Percentiles rank a stretch among this genome's conserved stretches.
phyloP scores from a whole-genome alignment of 371 early-diverging fungal genomes.

The Mortierella sp. region DNA sequence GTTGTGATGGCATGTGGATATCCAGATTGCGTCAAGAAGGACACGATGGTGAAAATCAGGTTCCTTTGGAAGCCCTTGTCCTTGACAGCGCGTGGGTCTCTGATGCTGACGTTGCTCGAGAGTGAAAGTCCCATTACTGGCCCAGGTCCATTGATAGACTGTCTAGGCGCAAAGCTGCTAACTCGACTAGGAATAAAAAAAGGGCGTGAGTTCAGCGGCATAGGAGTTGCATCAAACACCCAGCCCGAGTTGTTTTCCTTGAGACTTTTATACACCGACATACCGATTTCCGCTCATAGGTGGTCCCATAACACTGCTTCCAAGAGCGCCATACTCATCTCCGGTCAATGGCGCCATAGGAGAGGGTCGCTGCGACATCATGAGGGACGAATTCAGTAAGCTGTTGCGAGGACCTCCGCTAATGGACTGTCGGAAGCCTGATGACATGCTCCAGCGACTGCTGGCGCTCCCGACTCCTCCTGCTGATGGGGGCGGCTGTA shows the following conservation, averaged over 20 bases:
- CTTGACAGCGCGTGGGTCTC: conserved; percentile 77
- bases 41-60: conserved; percentile 73
- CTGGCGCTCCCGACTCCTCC: conserved; percentile 23
- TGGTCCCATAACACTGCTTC: conserved; percentile 46
- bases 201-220: background rate
- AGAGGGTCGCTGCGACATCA: conserved; percentile 45
- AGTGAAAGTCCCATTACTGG: conserved; percentile 13
- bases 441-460: conserved; percentile 50
- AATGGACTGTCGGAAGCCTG: conserved; percentile 35
- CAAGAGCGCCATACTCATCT: conserved; percentile 32
- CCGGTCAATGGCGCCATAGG: conserved; percentile 40
- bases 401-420: conserved; percentile 26
- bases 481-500: conserved; percentile 23
- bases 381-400: conserved; percentile 15
- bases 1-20: conserved; percentile 77
- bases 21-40: conserved; percentile 80
- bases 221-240: too few relatives aligned
- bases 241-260: too few relatives aligned
- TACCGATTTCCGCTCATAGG: conserved; percentile 32
- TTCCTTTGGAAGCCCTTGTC: conserved; percentile 76
- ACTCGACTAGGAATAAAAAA: conserved; percentile 17
- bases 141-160: conserved; percentile 30
- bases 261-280: background rate
- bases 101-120: conserved; percentile 24
- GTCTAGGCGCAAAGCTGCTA: conserved; percentile 34